Evolutionary conservation across 83 land plant species (phyloP).

Genomic region (Isoetes engelmannii): DNA sequence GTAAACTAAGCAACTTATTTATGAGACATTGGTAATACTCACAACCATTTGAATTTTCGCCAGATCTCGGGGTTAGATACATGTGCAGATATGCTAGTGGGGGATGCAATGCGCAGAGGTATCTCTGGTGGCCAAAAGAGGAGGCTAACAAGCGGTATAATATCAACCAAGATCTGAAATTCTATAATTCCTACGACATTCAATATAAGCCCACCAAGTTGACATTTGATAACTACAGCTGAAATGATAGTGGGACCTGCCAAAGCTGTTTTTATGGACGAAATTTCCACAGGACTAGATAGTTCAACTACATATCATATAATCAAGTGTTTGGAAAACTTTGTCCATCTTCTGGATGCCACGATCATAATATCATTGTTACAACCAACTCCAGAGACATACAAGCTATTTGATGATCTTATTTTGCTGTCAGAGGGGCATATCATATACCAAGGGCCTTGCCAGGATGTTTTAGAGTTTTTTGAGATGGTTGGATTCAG

Average conservation of each 20-base stretch:
- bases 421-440: slow-evolving; percentile 26
- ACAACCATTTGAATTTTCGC: too few relatives aligned
- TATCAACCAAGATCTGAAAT: neutral
- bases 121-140: slow-evolving; percentile 21
- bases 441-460: slow-evolving; percentile 21
- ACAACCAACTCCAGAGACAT: slow-evolving; percentile 24
- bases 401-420: slow-evolving; percentile 19
- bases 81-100: slow-evolving; percentile 20
- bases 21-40: too few relatives aligned
- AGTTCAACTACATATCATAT: slow-evolving; percentile 23
- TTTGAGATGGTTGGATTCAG: slow-evolving; percentile 17
- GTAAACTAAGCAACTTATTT: slow-evolving; percentile 18
- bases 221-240: slow-evolving; percentile 4
- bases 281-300: slow-evolving; percentile 24
- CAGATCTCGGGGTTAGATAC: slow-evolving; percentile 21
- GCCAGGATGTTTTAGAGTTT: slow-evolving; percentile 20
- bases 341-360: slow-evolving; percentile 15
- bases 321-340: slow-evolving; percentile 19
- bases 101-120: slow-evolving; percentile 21
- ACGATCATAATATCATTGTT: slow-evolving; percentile 18
- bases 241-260: slow-evolving; percentile 28
- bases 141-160: slow-evolving; percentile 16
- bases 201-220: neutral
- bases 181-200: neutral
- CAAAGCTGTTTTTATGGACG: slow-evolving; percentile 21